phyloP scores from a whole-genome alignment of 352 stramenopile genomes.

The Globisporangium camurandrum region DNA sequence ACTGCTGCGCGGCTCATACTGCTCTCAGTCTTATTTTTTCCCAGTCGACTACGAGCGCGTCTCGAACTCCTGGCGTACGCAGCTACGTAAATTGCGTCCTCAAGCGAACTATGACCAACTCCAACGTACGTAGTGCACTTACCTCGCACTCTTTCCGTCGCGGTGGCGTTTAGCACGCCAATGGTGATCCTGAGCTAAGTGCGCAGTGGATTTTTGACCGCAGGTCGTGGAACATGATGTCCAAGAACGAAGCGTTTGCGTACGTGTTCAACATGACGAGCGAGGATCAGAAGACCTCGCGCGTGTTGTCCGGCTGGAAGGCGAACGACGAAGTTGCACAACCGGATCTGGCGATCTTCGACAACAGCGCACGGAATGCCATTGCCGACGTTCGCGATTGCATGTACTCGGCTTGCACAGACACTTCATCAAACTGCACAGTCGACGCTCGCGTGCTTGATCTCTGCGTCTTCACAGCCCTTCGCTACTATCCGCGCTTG shows the following conservation, averaged over 20 bases:
- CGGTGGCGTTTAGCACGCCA: slow-evolving; percentile 16
- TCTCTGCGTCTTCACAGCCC: too few relatives aligned
- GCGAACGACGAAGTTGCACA: background rate
- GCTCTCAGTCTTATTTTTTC: too few relatives aligned
- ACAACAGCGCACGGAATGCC: background rate
- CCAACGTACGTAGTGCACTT: slow-evolving; percentile 3
- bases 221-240: slow-evolving; percentile 20
- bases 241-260: slow-evolving; percentile 18
- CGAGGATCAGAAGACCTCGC: background rate
- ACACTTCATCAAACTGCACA: too few relatives aligned
- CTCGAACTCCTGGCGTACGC: background rate
- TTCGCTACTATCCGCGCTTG: background rate
- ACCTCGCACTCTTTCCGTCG: slow-evolving; percentile 21
- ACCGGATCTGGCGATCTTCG: background rate
- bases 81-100: slow-evolving; percentile 1
- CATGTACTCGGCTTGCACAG: background rate
- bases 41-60: too few relatives aligned
- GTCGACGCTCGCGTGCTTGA: background rate
- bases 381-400: background rate
- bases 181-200: slow-evolving; percentile 9
- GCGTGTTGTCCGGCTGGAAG: background rate
- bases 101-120: background rate
- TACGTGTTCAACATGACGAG: slow-evolving; percentile 1
- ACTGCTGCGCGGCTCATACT: background rate
- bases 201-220: slow-evolving; percentile 28